Base-by-base conservation (phyloP, 306 rosid species). In the Begonia masoniana region DNA sequence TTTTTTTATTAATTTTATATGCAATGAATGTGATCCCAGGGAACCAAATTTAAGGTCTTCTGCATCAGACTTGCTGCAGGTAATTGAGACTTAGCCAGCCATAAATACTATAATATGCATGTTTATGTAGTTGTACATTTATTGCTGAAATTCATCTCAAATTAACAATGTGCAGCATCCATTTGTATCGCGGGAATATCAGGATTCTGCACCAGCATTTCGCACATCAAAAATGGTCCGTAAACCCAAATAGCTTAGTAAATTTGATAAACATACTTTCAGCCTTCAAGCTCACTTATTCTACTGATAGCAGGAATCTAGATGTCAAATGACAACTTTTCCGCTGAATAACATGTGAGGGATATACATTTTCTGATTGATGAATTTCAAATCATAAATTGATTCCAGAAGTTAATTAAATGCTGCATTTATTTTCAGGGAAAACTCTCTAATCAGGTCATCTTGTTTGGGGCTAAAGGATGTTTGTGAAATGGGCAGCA, bases 51-150 rank as follows among this genome's bases (percentile, higher is more conserved):
- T 79, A 65, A 80, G 97, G 79, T 71, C 82, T 41, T 52, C 76
- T 54, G 97, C 94, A 53, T 80, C 95, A 45, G 88, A 80, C 23
- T 68, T 85, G 69, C 70, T 89, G 75, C 77, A 72, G 97, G 97
- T 89, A 78, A 64, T 36, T 35, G 19, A 51, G 23, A 42, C 52
- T 63, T 71, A 10, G 26, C n/a, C n/a, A n/a, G n/a, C 51, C 9
- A 31, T 31, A 7, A 5, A 31, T 21, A 31, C 39, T 31, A 31
- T 31, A 45, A 10, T 45, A 4, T 10, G 5, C 49, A 45, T 45
- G 47, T 11, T 45, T 45, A 45, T n/a, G 49, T 45, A 10, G 49
- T n/a, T n/a, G n/a, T 45, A 45, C 15, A 45, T n/a, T 45, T 11
- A 12, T 45, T 12, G 13, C 9, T 45, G 4, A 8, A 10, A 11